Evolutionary conservation across 2,329 filamentous ascomycete species (phyloP), one percentile per base, ranked within the genome.

Genomic region (Scedosporium aurantiacum): DNA sequence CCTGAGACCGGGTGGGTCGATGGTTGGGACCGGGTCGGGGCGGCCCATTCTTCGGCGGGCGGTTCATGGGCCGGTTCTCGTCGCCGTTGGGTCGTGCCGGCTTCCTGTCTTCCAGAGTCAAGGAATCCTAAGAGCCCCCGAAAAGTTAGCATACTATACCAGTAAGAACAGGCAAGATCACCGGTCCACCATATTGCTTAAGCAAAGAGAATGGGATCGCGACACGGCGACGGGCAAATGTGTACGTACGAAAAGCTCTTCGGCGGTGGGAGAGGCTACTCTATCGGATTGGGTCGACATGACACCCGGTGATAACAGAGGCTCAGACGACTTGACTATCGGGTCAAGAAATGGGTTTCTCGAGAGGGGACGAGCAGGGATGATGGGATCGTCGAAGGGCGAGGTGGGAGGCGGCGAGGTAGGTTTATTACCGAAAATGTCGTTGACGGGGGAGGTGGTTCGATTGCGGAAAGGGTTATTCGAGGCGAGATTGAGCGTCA

Each of bases 381-480:
- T 65, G 47, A 62, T 57, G 23, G 76, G 78, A 73, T 85, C 82
- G 73, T 84, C 82, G 70, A 85, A 84, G 64, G 81, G 85, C 65
- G 82, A 86, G 64, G 73, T 74, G 66, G 75, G 76, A 72, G 75
- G 68, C 67, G 59, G 65, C 65, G 56, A 70, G 64, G 52, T 76
- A 68, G 70, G 70, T 64, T 65, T 68, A 72, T 60, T 75, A 43
- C 61, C 58, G 56, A 63, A 64, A 25, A 64, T 27, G 28, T 55
- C 58, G 58, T 54, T 55, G 18, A 28, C 71, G 58, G 82, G 86
- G 65, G 87, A 89, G 43, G 79, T 78, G 65, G 86, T 84, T 69
- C 87, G 84, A 73, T 90, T 90, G 77, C 88, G 86, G 69, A 84
- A 92, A 64, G 89, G 89, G 71, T 92, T 92, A 80, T 91, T 91